Evolutionary conservation across 192 early-diverging fungal genomes (phyloP), one percentile per base, ranked within the genome.

Genomic region (Hyaloraphidium curvatum): DNA sequence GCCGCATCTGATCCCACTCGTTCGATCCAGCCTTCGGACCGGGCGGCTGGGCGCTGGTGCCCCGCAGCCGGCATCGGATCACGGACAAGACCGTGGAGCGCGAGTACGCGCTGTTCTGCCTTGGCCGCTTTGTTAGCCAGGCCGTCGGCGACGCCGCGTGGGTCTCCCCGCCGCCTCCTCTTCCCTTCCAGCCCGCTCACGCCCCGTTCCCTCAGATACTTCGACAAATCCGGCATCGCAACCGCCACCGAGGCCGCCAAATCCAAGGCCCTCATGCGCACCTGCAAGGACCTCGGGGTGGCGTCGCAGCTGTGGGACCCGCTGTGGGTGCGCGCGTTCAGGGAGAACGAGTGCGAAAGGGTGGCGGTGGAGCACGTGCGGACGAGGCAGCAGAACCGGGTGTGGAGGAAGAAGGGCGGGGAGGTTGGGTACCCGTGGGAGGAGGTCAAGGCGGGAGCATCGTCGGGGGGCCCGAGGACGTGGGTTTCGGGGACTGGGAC

Each of bases 271-370:
- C 66, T 97, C 43, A 86, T 93, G 74, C 78, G 91, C 28, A 94
- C 91, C 67, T 97, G 91, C 69, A 97, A 97, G 60, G 93, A 97
- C 71, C 69, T 97, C 48, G 89, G 86, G 23, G 67, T 89, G 22
- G 84, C 87, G 0, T 84, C 75, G 28, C 91, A 97, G 64, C 67
- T 97, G 43, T 94, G 91, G 84, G 91, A 97, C 52, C 93, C 93
- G 22, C 59, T 65, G 0, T 94, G 86, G 58, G 80, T 97, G 51
- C 70, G 82, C 16, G 68, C 82, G 40, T 97, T 89, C 66, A 93
- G 87, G 70, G 75, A 70, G 39, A 62, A 78, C 51, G 65, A 92
- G 55, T 86, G 87, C 51, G n/a, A n/a, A n/a, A n/a, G n/a, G n/a
- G n/a, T n/a, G n/a, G 43, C 43, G 23, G 78, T 75, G 28, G 79